A percentile compares a stretch with the other conserved stretches of the same genome.
phyloP scores from a whole-genome alignment of 345 rosid genomes.

The Streptanthus diversifolius region DNA sequence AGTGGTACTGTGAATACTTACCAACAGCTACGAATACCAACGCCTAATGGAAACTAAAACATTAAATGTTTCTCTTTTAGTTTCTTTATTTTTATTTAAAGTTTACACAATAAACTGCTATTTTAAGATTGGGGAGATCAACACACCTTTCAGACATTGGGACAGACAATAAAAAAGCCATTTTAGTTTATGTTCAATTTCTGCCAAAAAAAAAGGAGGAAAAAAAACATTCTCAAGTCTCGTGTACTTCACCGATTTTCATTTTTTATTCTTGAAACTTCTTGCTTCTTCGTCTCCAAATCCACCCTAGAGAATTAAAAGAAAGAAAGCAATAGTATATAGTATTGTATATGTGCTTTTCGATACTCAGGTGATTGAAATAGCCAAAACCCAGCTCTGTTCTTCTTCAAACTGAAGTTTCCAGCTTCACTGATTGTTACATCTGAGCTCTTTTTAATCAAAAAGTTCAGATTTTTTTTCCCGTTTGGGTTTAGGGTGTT shows the following conservation, averaged over 20 bases:
- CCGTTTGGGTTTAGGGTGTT: not conserved
- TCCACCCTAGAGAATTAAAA: not conserved
- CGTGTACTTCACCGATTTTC: conserved; percentile 1
- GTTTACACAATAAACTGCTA: not conserved
- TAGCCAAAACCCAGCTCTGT: conserved; percentile 16
- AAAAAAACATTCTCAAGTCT: conserved; percentile 25
- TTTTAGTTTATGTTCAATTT: conserved; percentile 27
- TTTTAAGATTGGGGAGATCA: conserved; percentile 17
- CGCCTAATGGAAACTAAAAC: conserved; percentile 3
- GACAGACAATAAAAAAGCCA: conserved; percentile 29
- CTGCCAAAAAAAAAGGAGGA: not conserved
- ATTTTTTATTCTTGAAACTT: conserved; percentile 12
- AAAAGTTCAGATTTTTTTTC: not conserved
- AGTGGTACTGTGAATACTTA: not conserved
- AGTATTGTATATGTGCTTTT: not conserved
- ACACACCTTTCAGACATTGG: conserved; percentile 29
- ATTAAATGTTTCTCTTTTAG: conserved; percentile 15
- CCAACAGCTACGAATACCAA: not conserved
- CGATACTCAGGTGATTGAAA: not conserved
- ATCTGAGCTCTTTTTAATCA: conserved; percentile 12
- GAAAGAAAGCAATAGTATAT: not conserved
- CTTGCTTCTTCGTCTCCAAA: conserved; percentile 12
- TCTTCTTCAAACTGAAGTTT: conserved; percentile 10
- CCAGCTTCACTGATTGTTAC: conserved; percentile 20
- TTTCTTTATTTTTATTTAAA: not conserved